A percentile compares a stretch with the other conserved stretches of the same genome.
Conservation (phyloP, 1,284 basidiomycete species). For the Inonotus hispidus region DNA sequence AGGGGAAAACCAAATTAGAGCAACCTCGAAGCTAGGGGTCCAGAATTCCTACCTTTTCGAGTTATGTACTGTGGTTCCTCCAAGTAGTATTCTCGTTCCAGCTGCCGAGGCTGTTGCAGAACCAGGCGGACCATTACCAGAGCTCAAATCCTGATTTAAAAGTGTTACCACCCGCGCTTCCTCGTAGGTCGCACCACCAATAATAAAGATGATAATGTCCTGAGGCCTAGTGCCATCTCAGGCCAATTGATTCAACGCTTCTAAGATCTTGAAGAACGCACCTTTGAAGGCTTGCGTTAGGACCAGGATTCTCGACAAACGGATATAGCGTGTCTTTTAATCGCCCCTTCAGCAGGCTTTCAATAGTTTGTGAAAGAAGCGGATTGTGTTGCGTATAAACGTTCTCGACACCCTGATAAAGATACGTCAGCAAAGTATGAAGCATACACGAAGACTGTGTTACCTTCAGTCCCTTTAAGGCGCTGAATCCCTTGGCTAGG, state of each 20-base stretch:
- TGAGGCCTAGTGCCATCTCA: constrained; percentile 59
- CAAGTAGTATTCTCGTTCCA: constrained; percentile 75
- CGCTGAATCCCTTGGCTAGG: constrained; percentile 90
- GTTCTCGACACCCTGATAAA: constrained; percentile 87
- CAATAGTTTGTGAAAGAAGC: constrained; percentile 88
- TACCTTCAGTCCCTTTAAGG: constrained; percentile 92
- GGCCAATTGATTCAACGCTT: neutral
- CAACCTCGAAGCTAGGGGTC: neutral
- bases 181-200: constrained; percentile 92
- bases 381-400: constrained; percentile 98
- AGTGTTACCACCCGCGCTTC: constrained; percentile 81
- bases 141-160: constrained; percentile 72
- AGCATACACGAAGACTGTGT: constrained; percentile 13
- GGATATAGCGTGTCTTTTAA: constrained; percentile 89
- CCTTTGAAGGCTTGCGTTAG: constrained; percentile 67
- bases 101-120: constrained; percentile 36
- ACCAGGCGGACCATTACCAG: constrained; percentile 35
- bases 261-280: constrained; percentile 25
- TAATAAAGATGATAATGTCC: constrained; percentile 92
- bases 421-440: neutral
- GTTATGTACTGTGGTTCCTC: constrained; percentile 91
- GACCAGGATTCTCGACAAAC: constrained; percentile 70
- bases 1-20: constrained; percentile 17
- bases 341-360: constrained; percentile 83
- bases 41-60: constrained; percentile 64